Percentiles rank a stretch among this genome's conserved stretches.
Conservation (phyloP, 2,329 filamentous ascomycete species). For the Ophiostoma ips region DNA sequence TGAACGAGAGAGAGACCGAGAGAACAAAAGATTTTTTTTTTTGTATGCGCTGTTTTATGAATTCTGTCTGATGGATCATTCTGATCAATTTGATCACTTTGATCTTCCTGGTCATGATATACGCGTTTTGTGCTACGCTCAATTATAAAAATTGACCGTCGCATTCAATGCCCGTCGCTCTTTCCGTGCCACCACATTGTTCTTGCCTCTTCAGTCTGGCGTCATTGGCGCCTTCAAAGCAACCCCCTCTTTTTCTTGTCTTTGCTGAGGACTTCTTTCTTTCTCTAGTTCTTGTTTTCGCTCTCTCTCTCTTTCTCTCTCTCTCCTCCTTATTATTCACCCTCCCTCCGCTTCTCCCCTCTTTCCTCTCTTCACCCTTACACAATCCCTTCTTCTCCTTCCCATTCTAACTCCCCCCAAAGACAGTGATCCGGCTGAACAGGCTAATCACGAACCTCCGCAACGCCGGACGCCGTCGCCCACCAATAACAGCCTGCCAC, state of each 20-base stretch:
- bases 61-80: too few species aligned
- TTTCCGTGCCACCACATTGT: neutral
- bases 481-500: neutral
- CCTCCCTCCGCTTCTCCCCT: neutral
- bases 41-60: too few species aligned
- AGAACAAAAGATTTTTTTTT: too few species aligned
- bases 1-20: too few species aligned
- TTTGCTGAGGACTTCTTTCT: neutral
- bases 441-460: conserved; percentile 11
- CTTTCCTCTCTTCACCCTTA: neutral
- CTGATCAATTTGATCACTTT: too few species aligned
- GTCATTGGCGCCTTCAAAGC: too few species aligned
- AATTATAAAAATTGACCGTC: neutral
- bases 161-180: too few species aligned
- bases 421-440: conserved; percentile 13
- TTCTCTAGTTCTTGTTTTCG: neutral
- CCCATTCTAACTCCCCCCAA: neutral
- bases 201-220: neutral
- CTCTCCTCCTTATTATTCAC: neutral
- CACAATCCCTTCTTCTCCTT: neutral
- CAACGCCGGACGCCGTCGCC: neutral
- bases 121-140: too few species aligned
- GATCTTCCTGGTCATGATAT: too few species aligned
- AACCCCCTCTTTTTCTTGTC: neutral
- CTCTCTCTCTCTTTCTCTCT: neutral